Evolutionary conservation across 768 basidiomycete genomes (phyloP).

Genomic region (Suillus subalutaceus): DNA sequence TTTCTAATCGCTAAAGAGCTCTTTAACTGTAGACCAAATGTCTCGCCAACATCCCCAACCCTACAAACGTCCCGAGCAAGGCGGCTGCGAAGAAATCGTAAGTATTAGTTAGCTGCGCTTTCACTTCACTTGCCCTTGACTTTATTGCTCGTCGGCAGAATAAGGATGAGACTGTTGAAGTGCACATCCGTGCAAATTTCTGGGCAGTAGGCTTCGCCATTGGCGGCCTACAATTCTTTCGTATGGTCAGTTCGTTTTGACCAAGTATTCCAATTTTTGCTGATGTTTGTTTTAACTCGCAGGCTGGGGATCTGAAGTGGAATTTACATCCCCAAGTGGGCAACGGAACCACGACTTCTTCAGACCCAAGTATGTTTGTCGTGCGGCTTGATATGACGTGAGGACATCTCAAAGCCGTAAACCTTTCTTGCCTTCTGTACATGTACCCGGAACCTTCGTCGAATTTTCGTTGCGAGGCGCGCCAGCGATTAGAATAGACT

Average conservation of each 20-base stretch:
- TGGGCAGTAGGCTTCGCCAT: slow-evolving; percentile 39
- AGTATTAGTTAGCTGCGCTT: neutral
- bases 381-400: neutral
- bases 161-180: slow-evolving; percentile 31
- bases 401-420: neutral
- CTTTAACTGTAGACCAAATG: neutral
- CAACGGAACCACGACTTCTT: neutral
- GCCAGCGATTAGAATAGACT: neutral
- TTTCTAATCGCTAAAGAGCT: neutral
- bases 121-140: neutral
- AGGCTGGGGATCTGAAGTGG: neutral
- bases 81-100: neutral
- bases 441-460: neutral
- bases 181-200: slow-evolving; percentile 29
- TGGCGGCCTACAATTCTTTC: neutral
- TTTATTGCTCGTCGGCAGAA: neutral
- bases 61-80: neutral
- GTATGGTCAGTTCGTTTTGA: no score
- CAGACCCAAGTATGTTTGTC: neutral
- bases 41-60: neutral
- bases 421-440: neutral
- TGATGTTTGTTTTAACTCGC: neutral
- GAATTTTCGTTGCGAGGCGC: neutral
- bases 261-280: neutral
- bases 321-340: no score